A percentile compares a stretch with the other conserved stretches of the same genome.
These are phyloP conservation scores for Dispira simplex DNA, from an alignment of 192 early-diverging fungal species.

Conservation along the genomic window DNA sequence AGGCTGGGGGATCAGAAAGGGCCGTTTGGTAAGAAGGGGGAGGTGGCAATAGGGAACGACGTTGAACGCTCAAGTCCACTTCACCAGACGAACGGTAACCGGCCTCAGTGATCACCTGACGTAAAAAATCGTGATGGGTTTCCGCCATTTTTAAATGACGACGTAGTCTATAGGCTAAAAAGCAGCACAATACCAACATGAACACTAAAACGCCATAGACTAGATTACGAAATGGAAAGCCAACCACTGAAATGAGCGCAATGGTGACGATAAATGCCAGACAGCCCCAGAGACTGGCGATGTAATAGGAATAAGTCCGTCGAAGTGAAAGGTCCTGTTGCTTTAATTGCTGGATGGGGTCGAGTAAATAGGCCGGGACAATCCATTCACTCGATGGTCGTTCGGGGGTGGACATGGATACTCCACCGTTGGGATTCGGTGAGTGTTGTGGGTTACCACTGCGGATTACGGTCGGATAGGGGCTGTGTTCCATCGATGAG, in stretches of 20 bases:
- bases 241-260: not conserved
- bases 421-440: too few species aligned
- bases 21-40: constrained; percentile 8
- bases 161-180: not conserved
- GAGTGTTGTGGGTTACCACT: too few species aligned
- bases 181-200: not conserved
- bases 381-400: too few species aligned
- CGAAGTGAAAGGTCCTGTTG: not conserved
- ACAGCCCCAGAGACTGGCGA: not conserved
- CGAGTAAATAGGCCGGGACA: too few species aligned
- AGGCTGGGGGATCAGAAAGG: not conserved
- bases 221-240: not conserved
- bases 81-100: not conserved
- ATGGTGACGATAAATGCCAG: not conserved
- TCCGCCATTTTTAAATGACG: not conserved
- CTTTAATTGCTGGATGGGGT: too few species aligned
- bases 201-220: not conserved
- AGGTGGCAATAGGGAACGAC: not conserved
- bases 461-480: too few species aligned
- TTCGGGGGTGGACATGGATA: too few species aligned
- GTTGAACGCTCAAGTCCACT: not conserved
- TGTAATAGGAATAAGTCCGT: not conserved
- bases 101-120: not conserved
- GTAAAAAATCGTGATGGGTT: not conserved
- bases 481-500: too few species aligned